These are phyloP conservation scores for Thalassiosira mediterranea DNA, from an alignment of 352 stramenopile species.

Conservation along the genomic window DNA sequence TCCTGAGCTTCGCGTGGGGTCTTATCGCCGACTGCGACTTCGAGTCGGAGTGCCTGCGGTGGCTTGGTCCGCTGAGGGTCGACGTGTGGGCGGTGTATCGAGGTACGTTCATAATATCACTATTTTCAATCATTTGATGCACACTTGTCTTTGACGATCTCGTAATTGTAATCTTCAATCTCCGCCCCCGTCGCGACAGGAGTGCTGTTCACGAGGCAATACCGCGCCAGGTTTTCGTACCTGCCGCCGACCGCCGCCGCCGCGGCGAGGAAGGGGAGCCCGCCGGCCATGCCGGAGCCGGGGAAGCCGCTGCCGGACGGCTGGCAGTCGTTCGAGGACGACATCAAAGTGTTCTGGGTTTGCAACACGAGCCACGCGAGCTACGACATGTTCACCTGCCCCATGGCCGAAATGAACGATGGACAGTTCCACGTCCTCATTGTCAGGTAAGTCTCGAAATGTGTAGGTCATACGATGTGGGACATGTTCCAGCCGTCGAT, in stretches of 20 bases:
- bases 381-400: slow-evolving; percentile 61
- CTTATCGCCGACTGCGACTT: slow-evolving; percentile 85
- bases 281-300: slow-evolving; percentile 36
- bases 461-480: not conserved
- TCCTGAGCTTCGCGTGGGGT: slow-evolving; percentile 79
- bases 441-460: slow-evolving; percentile 57
- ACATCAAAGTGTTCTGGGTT: slow-evolving; percentile 81
- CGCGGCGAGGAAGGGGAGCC: not conserved
- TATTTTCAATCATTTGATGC: no score
- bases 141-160: no score
- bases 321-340: slow-evolving; percentile 73
- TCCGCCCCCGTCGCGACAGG: no score
- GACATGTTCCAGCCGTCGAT: not conserved
- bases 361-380: slow-evolving; percentile 76
- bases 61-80: slow-evolving; percentile 62
- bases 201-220: slow-evolving; percentile 50
- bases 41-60: slow-evolving; percentile 78
- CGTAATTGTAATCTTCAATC: no score
- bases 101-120: slow-evolving; percentile 57
- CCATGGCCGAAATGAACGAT: slow-evolving; percentile 69
- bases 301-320: slow-evolving; percentile 38
- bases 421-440: slow-evolving; percentile 81
- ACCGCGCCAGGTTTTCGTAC: slow-evolving; percentile 75
- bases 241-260: slow-evolving; percentile 27
- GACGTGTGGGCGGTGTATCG: slow-evolving; percentile 79